phyloP scores from a whole-genome alignment of 495 filamentous ascomycete genomes.

The Aspergillus homomorphus region DNA sequence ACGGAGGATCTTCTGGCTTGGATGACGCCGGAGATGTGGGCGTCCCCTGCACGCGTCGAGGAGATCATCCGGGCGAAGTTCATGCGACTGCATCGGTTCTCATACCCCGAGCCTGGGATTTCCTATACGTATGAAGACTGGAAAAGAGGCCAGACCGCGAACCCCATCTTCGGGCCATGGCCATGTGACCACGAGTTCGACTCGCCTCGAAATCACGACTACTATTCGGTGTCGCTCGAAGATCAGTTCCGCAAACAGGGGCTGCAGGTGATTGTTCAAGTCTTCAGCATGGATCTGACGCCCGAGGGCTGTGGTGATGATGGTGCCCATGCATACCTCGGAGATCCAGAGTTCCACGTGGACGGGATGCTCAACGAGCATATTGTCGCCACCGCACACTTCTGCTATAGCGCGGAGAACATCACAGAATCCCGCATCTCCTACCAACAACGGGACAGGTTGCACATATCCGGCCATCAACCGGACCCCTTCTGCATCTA shows the following conservation, averaged over 20 bases:
- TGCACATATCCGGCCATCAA: background rate
- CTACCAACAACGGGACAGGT: slow-evolving; percentile 7
- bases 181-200: background rate
- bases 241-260: slow-evolving; percentile 15
- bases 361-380: slow-evolving; percentile 19
- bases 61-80: slow-evolving; percentile 6
- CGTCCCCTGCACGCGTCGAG: background rate
- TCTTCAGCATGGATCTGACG: slow-evolving; percentile 16
- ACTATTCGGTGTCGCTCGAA: slow-evolving; percentile 12
- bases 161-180: slow-evolving; percentile 14
- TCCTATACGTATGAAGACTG: slow-evolving; percentile 15
- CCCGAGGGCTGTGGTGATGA: too few relatives aligned
- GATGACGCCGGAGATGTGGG: background rate
- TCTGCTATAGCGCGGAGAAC: slow-evolving; percentile 12
- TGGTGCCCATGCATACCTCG: slow-evolving; percentile 11
- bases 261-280: slow-evolving; percentile 15
- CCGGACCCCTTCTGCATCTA: background rate
- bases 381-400: slow-evolving; percentile 15
- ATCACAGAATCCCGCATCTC: slow-evolving; percentile 10
- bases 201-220: slow-evolving; percentile 11
- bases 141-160: slow-evolving; percentile 15
- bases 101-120: slow-evolving; percentile 12
- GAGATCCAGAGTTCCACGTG: slow-evolving; percentile 13
- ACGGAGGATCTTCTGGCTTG: background rate
- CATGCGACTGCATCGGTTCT: slow-evolving; percentile 3